phyloP scores from a whole-genome alignment of 768 basidiomycete genomes.

The Glaciozyma martinii region DNA sequence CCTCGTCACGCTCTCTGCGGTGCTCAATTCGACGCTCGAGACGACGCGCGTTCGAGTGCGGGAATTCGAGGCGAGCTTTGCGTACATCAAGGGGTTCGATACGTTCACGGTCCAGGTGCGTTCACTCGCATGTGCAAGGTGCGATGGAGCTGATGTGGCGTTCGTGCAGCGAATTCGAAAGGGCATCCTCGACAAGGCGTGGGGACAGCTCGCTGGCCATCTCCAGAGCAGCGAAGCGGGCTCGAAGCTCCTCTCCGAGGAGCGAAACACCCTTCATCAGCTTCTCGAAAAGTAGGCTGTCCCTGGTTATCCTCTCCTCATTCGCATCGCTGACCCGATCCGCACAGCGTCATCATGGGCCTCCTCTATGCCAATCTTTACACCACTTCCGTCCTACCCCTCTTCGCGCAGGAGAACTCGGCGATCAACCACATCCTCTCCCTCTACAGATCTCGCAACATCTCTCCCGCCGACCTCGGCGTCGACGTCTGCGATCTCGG shows the following conservation, averaged over 20 bases:
- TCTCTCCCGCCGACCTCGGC: slow-evolving; percentile 14
- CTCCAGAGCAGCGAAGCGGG: background rate
- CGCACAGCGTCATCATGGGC: slow-evolving; percentile 18
- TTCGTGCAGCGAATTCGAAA: slow-evolving; percentile 6
- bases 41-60: background rate
- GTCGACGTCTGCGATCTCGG: slow-evolving; percentile 7
- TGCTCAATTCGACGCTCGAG: background rate
- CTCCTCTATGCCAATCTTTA: slow-evolving; percentile 22
- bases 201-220: background rate
- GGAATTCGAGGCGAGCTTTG: slow-evolving; percentile 6
- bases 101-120: slow-evolving; percentile 10
- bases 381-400: slow-evolving; percentile 9
- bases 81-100: slow-evolving; percentile 16
- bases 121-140: too few relatives aligned
- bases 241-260: background rate
- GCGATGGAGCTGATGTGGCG: background rate
- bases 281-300: slow-evolving; percentile 24
- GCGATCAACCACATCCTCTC: slow-evolving; percentile 15
- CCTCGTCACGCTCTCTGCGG: background rate
- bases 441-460: slow-evolving; percentile 4
- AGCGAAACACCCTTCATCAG: slow-evolving; percentile 6
- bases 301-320: background rate
- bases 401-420: background rate
- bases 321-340: background rate
- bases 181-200: slow-evolving; percentile 14